Evolutionary conservation across 2,329 filamentous ascomycete species (phyloP), one percentile per base, ranked within the genome.

Genomic region (Trichoderma hamatum): DNA sequence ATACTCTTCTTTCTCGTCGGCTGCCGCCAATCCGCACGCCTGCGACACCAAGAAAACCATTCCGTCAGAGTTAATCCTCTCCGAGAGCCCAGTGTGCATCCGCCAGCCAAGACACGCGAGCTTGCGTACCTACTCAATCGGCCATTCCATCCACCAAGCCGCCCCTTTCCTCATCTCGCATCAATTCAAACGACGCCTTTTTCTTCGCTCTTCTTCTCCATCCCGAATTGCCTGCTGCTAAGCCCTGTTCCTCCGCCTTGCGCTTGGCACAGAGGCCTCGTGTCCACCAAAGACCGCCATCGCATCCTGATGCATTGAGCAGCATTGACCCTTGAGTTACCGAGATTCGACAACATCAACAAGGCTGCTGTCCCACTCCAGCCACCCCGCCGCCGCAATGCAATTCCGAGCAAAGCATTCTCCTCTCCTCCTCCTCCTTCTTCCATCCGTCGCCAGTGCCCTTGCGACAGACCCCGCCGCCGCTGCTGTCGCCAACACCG

Each of bases 391-490:
- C 79, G 83, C 73, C 73, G 39, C 39, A 43, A 92, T 92, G 89
- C 88, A 84, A 80, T 80, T 90, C 74, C 84, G 83, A 79, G 82
- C 82, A 71, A 80, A 80, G 67, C 82, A 82, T 70, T 85, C 84
- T 68, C 83, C 87, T 34, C 78, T 91, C 28, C 78, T 92, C 61
- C 81, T 92, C 39, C 84, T 92, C 46, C 82, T 90, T 1, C 79
- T 90, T 46, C 85, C 88, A 34, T 84, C 83, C 43, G 78, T 90
- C 70, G 86, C 85, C 30, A 73, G 79, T 54, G 81, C 82, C 46
- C 78, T 84, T 59, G 75, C 82, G n/a, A 69, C 76, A 21, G 72
- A 68, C 51, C 74, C 78, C 70, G 77, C 70, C 11, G 59, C 75
- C 30, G 70, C 73, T 34, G 71, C 72, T 43, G 56, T 60, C 19